Conservation (phyloP, 805 yeast genomes). For the Brettanomyces bruxellensis region DNA sequence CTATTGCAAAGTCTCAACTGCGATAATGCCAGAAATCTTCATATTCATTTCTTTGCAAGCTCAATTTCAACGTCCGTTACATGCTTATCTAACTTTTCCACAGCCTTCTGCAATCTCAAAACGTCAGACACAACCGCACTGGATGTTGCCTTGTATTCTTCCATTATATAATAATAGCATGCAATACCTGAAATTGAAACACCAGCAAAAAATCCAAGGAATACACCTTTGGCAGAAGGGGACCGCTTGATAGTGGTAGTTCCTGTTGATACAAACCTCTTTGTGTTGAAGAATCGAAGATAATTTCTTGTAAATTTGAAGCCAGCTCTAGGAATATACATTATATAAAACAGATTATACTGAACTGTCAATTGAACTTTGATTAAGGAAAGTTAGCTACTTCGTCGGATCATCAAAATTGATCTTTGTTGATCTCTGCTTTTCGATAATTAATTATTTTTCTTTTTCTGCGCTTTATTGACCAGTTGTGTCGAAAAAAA, state of each 20-base stretch:
- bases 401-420: too few relatives aligned
- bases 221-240: conserved; percentile 29
- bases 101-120: conserved; percentile 57
- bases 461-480: too few relatives aligned
- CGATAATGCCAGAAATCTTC: too few relatives aligned
- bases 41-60: neutral
- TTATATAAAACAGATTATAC: neutral
- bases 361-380: too few relatives aligned
- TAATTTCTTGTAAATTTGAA: neutral
- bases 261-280: neutral
- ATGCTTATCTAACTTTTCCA: conserved; percentile 58
- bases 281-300: neutral
- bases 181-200: conserved; percentile 65
- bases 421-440: too few relatives aligned
- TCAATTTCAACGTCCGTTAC: conserved; percentile 23
- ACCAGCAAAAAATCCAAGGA: conserved; percentile 75
- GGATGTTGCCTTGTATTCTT: conserved; percentile 68
- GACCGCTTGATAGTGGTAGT: neutral
- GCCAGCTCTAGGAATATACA: neutral
- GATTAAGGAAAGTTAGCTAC: too few relatives aligned
- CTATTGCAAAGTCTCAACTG: too few relatives aligned
- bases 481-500: too few relatives aligned
- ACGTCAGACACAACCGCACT: conserved; percentile 70
- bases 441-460: too few relatives aligned
- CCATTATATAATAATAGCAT: conserved; percentile 69